These are phyloP conservation scores for Leucaena leucocephala DNA, from an alignment of 306 rosid genomes.

Conservation along the genomic window DNA sequence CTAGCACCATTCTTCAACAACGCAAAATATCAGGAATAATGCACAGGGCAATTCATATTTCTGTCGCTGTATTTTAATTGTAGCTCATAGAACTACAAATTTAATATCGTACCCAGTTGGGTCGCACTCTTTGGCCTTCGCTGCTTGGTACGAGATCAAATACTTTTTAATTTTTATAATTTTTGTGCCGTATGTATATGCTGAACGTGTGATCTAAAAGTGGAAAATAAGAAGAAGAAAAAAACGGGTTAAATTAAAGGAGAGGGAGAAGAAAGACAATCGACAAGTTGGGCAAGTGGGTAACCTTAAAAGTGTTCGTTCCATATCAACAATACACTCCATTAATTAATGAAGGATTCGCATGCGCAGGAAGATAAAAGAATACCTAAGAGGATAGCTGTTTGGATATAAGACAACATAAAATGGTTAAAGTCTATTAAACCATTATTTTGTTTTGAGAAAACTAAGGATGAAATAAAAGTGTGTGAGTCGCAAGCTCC, in stretches of 20 bases:
- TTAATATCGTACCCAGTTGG: not conserved
- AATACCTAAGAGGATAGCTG: not conserved
- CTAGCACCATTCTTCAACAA: not conserved
- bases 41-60: not conserved
- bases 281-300: slow-evolving; percentile 23
- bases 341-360: not conserved
- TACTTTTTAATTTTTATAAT: not conserved
- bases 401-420: not conserved
- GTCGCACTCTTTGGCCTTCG: not conserved
- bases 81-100: not conserved
- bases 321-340: not conserved
- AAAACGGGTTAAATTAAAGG: not conserved
- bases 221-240: not conserved
- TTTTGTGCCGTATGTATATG: not conserved
- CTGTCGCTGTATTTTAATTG: not conserved
- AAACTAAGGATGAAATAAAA: not conserved
- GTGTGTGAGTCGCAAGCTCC: not conserved
- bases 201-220: not conserved
- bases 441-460: not conserved
- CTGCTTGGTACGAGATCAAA: not conserved
- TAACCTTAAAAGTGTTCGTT: not conserved
- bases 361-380: not conserved
- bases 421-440: not conserved
- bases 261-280: not conserved
- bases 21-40: not conserved